Evolutionary conservation across 2,329 filamentous ascomycete genomes (phyloP), one percentile per base, ranked within the genome.

Genomic region (Cladosporium cucumerinum): DNA sequence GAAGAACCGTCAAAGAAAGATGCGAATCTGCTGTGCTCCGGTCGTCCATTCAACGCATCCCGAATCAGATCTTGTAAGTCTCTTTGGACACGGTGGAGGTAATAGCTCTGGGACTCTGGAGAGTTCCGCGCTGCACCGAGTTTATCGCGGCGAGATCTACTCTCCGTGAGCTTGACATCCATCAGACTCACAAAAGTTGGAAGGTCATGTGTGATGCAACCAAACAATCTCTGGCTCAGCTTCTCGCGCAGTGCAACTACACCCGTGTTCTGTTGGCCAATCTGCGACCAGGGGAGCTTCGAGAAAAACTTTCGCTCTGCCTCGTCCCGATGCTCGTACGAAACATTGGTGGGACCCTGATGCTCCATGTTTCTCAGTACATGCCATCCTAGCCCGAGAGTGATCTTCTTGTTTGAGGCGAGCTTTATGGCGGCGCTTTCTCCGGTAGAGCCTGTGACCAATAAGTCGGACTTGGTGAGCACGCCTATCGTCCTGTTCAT

Each of bases 181-280:
- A 58, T 58, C 18, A 25, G n/a, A 14, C 28, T 36, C 55, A 32
- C 21, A n/a, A 58, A 43, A 21, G 55, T 26, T 16, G 55, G 26
- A 23, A 58, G 28, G 21, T 58, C 55, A 58, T 58, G 21, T 21
- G 28, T 23, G 21, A 43, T 58, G 21, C 28, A 21, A 18, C 21
- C 21, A n/a, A 58, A 43, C n/a, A 58, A 30, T n/a, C 34, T 18
- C 34, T 39, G 23, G 26, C 55, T 58, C 55, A 58, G 34, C 30
- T 58, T 58, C 34, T 58, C 28, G 55, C 55, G 55, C 21, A 58
- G 25, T 25, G 55, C 34, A 39, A n/a, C 34, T 23, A 58, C 26
- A n/a, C 55, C 55, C 14, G n/a, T n/a, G n/a, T 36, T 34, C 28
- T 39, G 5, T n/a, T 23, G 23, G 18, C 36, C 28, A 26, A 58